Base-by-base conservation (phyloP, 768 basidiomycete genomes). In the Favolaschia claudopus region DNA sequence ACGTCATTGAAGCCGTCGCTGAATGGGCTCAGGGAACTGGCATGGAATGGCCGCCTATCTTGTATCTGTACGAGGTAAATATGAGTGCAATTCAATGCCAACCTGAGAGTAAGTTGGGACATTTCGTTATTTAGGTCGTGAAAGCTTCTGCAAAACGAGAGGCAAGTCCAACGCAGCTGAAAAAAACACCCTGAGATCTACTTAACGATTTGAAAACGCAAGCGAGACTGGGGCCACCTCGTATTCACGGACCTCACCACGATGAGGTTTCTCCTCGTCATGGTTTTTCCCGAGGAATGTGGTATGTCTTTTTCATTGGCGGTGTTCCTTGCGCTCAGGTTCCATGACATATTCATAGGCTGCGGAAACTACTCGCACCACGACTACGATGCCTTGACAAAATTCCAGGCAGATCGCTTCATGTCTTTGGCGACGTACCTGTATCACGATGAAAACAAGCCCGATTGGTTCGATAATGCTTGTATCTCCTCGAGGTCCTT, bases 201-300 rank as follows among this genome's bases (percentile, higher is more conserved):
- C n/a, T n/a, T n/a, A n/a, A n/a, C n/a, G n/a, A n/a, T n/a, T n/a
- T n/a, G n/a, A n/a, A n/a, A n/a, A n/a, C n/a, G 15, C 37, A 56
- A 75, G 70, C 59, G 69, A 36, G 74, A 75, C 52, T 74, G 74
- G 72, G 74, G 74, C 9, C 70, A 75, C 66, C 50, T 75, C 4
- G 37, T 75, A 4, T 75, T 74, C 55, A 66, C 60, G 5, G 69
- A 73, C 36, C 15, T 51, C 28, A 73, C 70, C 2, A 62, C 63
- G 12, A 70, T 67, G 7, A 58, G 63, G 9, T 71, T 70, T 39
- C 67, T 75, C 3, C 60, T 74, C 8, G 70, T 75, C 33, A 69
- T 75, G 72, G 58, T 69, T 34, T 71, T 70, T 55, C 62, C 69
- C 8, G 45, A 57, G 8, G 54, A 54, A 17, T 71, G 72, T 58